phyloP scores from a whole-genome alignment of 257 asterid species.

The Ehretia macrophylla region DNA sequence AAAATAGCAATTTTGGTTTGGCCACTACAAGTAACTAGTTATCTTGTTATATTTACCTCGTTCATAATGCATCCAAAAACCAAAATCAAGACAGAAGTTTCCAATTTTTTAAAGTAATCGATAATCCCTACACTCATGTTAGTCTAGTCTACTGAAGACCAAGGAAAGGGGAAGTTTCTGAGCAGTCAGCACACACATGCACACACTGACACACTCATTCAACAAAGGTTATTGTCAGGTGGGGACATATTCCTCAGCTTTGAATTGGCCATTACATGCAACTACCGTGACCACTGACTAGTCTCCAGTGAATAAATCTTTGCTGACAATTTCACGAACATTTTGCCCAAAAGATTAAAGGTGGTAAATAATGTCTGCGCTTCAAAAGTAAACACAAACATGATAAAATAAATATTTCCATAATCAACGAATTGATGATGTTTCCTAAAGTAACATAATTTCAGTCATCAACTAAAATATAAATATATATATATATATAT shows the following conservation, averaged over 20 bases:
- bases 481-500: no score
- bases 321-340: conserved; percentile 5
- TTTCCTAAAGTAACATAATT: neutral
- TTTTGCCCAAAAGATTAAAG: conserved; percentile 2
- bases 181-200: neutral
- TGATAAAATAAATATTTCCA: neutral
- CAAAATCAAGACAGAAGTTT: no score
- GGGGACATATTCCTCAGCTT: conserved; percentile 7
- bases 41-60: no score
- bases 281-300: conserved; percentile 20
- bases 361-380: neutral
- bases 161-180: neutral
- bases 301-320: conserved; percentile 2
- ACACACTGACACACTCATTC: no score
- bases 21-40: no score
- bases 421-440: neutral
- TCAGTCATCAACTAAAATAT: neutral
- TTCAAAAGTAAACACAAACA: neutral
- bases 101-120: no score
- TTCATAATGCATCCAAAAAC: no score
- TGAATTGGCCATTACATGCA: conserved; percentile 29
- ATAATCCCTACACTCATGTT: no score
- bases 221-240: neutral
- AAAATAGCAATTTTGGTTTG: no score
- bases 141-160: no score